These are phyloP conservation scores for Solanum corneliomulleri DNA, from an alignment of 257 asterid genomes.

Conservation along the genomic window DNA sequence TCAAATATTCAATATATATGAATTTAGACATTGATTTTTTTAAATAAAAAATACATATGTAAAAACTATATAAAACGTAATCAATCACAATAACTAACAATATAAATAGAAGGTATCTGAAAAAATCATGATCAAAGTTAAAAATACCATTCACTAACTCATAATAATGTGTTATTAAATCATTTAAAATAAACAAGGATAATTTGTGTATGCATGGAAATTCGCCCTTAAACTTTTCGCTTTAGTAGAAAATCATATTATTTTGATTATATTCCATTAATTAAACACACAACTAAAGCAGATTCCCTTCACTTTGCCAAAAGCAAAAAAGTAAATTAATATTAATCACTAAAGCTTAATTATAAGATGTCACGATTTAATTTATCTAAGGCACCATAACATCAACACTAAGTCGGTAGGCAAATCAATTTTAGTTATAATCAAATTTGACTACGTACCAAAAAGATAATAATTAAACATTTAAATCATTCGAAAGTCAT, in stretches of 20 bases:
- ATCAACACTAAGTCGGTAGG: too few relatives aligned
- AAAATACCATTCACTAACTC: too few relatives aligned
- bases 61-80: not conserved
- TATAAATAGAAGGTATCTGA: not conserved
- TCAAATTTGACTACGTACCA: too few relatives aligned
- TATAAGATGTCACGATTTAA: not conserved
- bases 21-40: not conserved
- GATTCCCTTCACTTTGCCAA: not conserved
- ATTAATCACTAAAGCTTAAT: not conserved
- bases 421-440: too few relatives aligned
- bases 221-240: not conserved
- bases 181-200: too few relatives aligned
- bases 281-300: not conserved
- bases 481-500: too few relatives aligned
- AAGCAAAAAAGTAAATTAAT: not conserved
- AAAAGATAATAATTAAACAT: too few relatives aligned
- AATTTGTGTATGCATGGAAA: not conserved
- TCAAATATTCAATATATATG: not conserved
- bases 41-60: not conserved
- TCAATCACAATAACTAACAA: not conserved
- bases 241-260: not conserved
- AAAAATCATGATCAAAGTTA: not conserved
- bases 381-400: not conserved
- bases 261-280: not conserved
- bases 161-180: too few relatives aligned